Conservation (phyloP, 495 filamentous ascomycete genomes). For the Daldinia decipiens region DNA sequence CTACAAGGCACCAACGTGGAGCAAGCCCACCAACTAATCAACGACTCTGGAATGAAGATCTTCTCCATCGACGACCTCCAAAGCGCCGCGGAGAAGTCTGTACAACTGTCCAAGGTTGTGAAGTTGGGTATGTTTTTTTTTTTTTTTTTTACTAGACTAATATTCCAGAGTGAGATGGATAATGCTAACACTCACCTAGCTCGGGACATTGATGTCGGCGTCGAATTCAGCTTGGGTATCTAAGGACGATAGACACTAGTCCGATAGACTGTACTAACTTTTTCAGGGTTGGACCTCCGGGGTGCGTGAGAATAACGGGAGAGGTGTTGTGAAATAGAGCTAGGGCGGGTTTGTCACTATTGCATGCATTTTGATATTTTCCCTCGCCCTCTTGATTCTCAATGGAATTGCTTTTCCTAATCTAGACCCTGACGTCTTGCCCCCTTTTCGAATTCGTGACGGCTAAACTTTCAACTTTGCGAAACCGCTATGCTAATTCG, state of each 20-base stretch:
- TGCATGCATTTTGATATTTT: conserved; percentile 43
- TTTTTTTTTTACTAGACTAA: too few species aligned
- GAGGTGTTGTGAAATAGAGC: conserved; percentile 45
- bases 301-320: conserved; percentile 30
- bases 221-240: conserved; percentile 96
- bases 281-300: conserved; percentile 38
- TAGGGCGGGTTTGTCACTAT: conserved; percentile 45
- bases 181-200: conserved; percentile 58
- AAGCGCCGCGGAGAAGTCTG: conserved; percentile 95
- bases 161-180: not conserved
- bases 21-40: conserved; percentile 92
- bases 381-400: conserved; percentile 17
- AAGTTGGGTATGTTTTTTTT: conserved; percentile 80
- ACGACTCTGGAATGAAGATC: conserved; percentile 98
- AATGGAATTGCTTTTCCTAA: conserved; percentile 36
- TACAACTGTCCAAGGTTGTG: conserved; percentile 98
- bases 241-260: conserved; percentile 61
- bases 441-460: conserved; percentile 14
- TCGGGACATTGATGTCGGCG: conserved; percentile 96
- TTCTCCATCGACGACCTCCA: conserved; percentile 99
- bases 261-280: conserved; percentile 50
- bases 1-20: conserved; percentile 99
- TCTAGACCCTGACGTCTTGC: not conserved
- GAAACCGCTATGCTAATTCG: not conserved
- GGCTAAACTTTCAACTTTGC: not conserved